Percentiles rank a stretch among this genome's conserved stretches.
Evolutionary conservation across 768 basidiomycete species (phyloP).

Genomic region (Hypholoma fasciculare): DNA sequence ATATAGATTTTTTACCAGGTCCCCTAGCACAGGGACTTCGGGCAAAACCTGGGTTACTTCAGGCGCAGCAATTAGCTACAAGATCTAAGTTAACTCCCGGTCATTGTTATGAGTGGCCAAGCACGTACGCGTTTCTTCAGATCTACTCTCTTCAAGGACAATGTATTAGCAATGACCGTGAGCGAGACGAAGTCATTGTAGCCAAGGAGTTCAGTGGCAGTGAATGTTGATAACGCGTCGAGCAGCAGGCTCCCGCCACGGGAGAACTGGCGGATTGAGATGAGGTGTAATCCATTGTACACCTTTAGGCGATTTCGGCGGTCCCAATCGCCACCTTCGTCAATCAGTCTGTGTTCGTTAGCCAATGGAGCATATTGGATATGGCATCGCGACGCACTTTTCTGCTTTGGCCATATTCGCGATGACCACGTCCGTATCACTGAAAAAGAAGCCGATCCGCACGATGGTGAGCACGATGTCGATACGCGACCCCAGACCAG

Average conservation of each 20-base stretch:
- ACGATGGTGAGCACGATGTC: constrained; percentile 89
- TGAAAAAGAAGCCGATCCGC: constrained; percentile 89
- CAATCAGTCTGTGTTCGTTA: constrained; percentile 65
- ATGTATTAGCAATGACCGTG: constrained; percentile 75
- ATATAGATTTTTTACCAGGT: constrained; percentile 84
- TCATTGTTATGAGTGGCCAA: background rate
- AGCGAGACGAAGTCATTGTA: constrained; percentile 92
- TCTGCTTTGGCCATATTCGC: constrained; percentile 78
- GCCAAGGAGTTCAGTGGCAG: constrained; percentile 82
- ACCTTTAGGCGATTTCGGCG: constrained; percentile 95
- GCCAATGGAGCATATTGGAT: background rate
- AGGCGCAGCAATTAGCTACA: constrained; percentile 78
- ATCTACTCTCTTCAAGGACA: constrained; percentile 79
- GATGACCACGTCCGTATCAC: constrained; percentile 71
- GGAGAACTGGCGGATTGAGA: constrained; percentile 92
- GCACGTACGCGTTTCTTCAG: constrained; percentile 82
- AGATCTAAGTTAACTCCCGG: background rate
- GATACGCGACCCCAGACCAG: constrained; percentile 90
- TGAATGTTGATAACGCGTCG: constrained; percentile 93
- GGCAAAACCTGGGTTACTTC: constrained; percentile 88
- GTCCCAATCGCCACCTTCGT: constrained; percentile 98
- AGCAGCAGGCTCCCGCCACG: constrained; percentile 82
- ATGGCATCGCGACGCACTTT: constrained; percentile 47
- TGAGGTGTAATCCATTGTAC: constrained; percentile 82
- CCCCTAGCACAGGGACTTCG: constrained; percentile 78